A percentile compares a stretch with the other conserved stretches of the same genome.
These are phyloP conservation scores for Calonectria henricotiae DNA, from an alignment of 2,329 filamentous ascomycete genomes.

Conservation along the genomic window DNA sequence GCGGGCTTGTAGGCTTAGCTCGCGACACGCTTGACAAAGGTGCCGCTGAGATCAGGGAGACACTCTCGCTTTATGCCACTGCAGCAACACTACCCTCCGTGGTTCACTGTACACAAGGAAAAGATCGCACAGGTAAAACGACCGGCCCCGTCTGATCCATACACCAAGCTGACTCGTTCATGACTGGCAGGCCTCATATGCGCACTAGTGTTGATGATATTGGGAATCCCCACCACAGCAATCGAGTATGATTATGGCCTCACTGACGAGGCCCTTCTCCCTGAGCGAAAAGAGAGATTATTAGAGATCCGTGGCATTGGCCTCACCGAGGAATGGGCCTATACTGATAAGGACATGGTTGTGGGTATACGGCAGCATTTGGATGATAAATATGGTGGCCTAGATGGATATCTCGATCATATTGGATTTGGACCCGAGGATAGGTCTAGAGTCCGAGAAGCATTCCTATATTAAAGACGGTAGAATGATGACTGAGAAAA, in stretches of 20 bases:
- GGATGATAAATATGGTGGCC: slow-evolving; percentile 75
- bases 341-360: slow-evolving; percentile 78
- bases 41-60: slow-evolving; percentile 71
- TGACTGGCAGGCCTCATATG: slow-evolving; percentile 77
- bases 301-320: slow-evolving; percentile 81
- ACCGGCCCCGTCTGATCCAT: too few species aligned
- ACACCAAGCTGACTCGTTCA: neutral
- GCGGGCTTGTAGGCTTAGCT: slow-evolving; percentile 81
- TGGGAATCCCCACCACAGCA: slow-evolving; percentile 71
- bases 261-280: slow-evolving; percentile 73
- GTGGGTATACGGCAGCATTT: slow-evolving; percentile 72
- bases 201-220: slow-evolving; percentile 77
- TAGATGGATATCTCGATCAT: slow-evolving; percentile 75
- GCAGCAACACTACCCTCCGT: slow-evolving; percentile 74
- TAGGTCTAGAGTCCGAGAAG: slow-evolving; percentile 61
- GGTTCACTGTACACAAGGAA: slow-evolving; percentile 91
- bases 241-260: slow-evolving; percentile 82
- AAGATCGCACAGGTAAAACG: slow-evolving; percentile 74
- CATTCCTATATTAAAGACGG: slow-evolving; percentile 60
- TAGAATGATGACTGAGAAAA: too few species aligned
- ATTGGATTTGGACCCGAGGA: slow-evolving; percentile 72
- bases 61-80: slow-evolving; percentile 54
- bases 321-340: slow-evolving; percentile 80
- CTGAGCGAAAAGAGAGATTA: slow-evolving; percentile 76
- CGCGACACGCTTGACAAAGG: slow-evolving; percentile 80